Base-by-base conservation (phyloP, 2,329 filamentous ascomycete genomes). In the Dendrostoma leiphaemia region DNA sequence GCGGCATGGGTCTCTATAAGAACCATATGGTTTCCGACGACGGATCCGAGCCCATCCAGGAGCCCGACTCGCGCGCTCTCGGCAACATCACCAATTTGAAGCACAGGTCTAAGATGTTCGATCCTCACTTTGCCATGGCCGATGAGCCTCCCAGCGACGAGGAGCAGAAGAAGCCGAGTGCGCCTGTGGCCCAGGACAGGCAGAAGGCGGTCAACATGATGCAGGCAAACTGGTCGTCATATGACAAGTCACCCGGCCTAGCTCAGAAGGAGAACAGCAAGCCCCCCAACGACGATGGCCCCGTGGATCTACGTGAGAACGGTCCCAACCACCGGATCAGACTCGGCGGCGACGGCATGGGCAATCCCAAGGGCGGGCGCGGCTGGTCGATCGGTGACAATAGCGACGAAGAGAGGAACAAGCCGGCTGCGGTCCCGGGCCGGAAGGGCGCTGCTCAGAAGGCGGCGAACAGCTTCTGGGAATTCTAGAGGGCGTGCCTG, bases 21-120 rank as follows among this genome's bases (percentile, higher is more conserved):
- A 89, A 93, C 70, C 86, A 89, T 56, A 67, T 94, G 31, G 87
- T 86, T 65, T 79, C 82, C 55, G 80, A 84, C 46, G 81, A 83
- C 31, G 79, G 78, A 40, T 66, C 65, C 35, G 70, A 65, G 28
- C 65, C 69, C 15, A 61, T 66, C 10, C 66, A 74, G 13, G 70
- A 63, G 2, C 66, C 71, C 12, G 70, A 73, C 47, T 63, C 65
- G 9, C 67, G 73, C 13, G 71, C 86, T 9, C 77, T 90, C 10
- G 81, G 80, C 46, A 84, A 86, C 63, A 83, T 90, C 53, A 89
- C 87, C 58, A 90, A 93, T 70, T 78, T 86, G 54, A 83, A 85
- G 65, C 82, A 86, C 69, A 87, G 90, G 52, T 79, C 78, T 65
- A 90, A 92, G 70, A 83, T 90, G 67, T 92, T 95, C 62, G 85